phyloP scores from a whole-genome alignment of 352 stramenopile genomes.

The Globisporangium spinosum region DNA sequence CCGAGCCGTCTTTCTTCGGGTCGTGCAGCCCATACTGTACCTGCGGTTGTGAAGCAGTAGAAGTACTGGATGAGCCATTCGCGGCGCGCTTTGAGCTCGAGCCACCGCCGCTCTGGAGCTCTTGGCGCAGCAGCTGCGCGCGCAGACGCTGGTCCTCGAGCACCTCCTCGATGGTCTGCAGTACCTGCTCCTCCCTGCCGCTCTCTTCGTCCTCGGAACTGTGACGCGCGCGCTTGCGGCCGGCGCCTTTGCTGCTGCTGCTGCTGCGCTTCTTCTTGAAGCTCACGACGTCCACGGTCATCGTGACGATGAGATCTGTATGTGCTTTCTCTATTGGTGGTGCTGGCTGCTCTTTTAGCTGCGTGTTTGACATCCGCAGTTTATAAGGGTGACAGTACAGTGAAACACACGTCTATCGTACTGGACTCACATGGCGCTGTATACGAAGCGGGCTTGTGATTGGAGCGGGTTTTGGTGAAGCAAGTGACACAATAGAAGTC shows the following conservation, averaged over 20 bases:
- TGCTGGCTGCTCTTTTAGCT: neutral
- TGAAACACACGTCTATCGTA: neutral
- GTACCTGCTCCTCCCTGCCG: conserved; percentile 28
- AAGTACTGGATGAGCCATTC: neutral
- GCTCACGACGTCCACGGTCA: conserved; percentile 27
- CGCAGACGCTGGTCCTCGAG: conserved; percentile 67
- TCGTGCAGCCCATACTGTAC: conserved; percentile 66
- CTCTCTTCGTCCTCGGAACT: conserved; percentile 21
- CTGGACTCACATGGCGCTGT: neutral
- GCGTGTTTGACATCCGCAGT: neutral
- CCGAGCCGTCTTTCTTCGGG: conserved; percentile 64
- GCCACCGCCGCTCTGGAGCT: conserved; percentile 23
- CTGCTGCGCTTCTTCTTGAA: conserved; percentile 68
- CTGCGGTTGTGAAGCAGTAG: conserved; percentile 2
- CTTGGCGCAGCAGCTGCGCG: conserved; percentile 35
- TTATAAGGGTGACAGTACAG: neutral
- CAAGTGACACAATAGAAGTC: neutral
- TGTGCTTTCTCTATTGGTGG: neutral
- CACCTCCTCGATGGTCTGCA: conserved; percentile 61
- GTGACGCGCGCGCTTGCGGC: conserved; percentile 40
- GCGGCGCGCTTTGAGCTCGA: neutral
- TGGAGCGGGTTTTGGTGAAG: neutral
- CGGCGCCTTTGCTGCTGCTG: neutral
- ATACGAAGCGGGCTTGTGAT: neutral
- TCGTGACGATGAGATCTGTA: neutral